These are phyloP conservation scores for Tetracladium maxilliforme DNA, from an alignment of 2,329 filamentous ascomycete species.

Conservation along the genomic window DNA sequence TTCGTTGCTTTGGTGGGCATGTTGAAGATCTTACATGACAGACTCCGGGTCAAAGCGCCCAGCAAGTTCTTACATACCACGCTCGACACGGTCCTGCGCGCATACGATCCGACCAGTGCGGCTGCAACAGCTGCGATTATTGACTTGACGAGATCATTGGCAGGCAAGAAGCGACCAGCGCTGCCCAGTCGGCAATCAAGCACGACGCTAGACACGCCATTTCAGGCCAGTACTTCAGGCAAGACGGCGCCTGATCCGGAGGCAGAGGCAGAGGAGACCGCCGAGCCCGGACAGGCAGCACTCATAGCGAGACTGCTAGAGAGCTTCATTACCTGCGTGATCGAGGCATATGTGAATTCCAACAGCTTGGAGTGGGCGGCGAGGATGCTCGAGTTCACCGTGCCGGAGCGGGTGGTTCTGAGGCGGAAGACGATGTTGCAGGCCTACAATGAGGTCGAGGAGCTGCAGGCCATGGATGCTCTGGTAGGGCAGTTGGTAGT, in stretches of 20 bases:
- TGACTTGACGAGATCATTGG: slow-evolving; percentile 54
- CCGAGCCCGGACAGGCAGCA: slow-evolving; percentile 40
- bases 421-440: slow-evolving; percentile 45
- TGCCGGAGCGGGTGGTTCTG: slow-evolving; percentile 47
- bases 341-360: slow-evolving; percentile 57
- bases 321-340: slow-evolving; percentile 62
- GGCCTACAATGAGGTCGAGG: slow-evolving; percentile 48
- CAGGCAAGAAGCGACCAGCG: slow-evolving; percentile 49
- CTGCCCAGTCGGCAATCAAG: slow-evolving; percentile 44
- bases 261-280: slow-evolving; percentile 32
- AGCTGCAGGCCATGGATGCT: slow-evolving; percentile 44
- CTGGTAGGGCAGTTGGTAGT: slow-evolving; percentile 61
- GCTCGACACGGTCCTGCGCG: slow-evolving; percentile 55
- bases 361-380: slow-evolving; percentile 46
- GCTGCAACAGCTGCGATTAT: slow-evolving; percentile 58
- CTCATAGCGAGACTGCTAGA: slow-evolving; percentile 53
- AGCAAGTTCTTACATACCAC: slow-evolving; percentile 66
- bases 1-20: slow-evolving; percentile 59
- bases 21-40: slow-evolving; percentile 56
- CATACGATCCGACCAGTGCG: slow-evolving; percentile 47
- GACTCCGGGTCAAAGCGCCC: slow-evolving; percentile 64
- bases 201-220: slow-evolving; percentile 25
- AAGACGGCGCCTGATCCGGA: slow-evolving; percentile 48
- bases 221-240: slow-evolving; percentile 16
- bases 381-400: slow-evolving; percentile 52